Conservation (phyloP, 2,329 filamentous ascomycete species). For the Xylaria digitata region DNA sequence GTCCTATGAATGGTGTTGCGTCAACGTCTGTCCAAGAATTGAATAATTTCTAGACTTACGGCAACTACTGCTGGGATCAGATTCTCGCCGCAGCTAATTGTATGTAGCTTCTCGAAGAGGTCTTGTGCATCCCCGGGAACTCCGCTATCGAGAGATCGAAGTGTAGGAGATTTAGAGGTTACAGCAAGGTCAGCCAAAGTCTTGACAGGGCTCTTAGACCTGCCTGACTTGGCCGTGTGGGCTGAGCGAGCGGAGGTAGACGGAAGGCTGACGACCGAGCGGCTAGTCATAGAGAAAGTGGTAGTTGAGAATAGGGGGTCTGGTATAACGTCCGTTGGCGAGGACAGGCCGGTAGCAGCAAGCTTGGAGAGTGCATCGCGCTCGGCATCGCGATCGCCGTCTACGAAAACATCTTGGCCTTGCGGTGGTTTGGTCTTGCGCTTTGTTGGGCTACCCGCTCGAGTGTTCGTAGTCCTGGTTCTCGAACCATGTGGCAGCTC, state of each 20-base stretch:
- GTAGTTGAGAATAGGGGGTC: background rate
- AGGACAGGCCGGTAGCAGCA: background rate
- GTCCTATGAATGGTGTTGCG: background rate
- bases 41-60: background rate
- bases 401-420: no score
- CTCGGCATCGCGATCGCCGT: no score
- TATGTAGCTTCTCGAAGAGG: constrained; percentile 4
- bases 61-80: background rate
- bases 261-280: background rate
- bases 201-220: constrained; percentile 11
- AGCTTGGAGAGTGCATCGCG: no score
- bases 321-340: background rate
- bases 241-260: background rate
- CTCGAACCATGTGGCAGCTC: no score
- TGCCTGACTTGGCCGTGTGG: background rate
- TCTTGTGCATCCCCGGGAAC: constrained; percentile 2
- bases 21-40: background rate
- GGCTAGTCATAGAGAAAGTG: background rate
- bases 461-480: no score
- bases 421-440: no score
- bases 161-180: background rate
- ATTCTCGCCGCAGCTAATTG: background rate
- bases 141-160: constrained; percentile 1
- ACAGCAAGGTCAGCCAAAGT: constrained; percentile 5
- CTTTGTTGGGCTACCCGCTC: no score